Conservation (phyloP, 371 early-diverging fungal genomes). For the Entomophthora muscae region DNA sequence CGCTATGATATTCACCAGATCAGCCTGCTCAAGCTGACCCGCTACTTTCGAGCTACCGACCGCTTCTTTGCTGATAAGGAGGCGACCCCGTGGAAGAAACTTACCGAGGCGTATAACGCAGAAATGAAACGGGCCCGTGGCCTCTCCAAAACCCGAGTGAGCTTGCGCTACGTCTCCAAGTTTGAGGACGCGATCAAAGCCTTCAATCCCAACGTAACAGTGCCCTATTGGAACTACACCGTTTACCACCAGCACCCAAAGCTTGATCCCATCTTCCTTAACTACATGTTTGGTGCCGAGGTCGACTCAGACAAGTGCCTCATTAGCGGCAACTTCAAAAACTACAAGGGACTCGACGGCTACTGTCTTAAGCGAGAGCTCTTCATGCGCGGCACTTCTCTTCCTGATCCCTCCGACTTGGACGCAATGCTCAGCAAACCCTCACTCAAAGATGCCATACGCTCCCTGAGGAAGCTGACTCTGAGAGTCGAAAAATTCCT, state of each 20-base stretch:
- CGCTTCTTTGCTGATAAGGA: not conserved
- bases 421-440: not conserved
- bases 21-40: not conserved
- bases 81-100: not conserved
- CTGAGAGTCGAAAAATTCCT: not conserved
- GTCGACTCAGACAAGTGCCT: not conserved
- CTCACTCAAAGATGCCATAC: not conserved
- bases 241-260: not conserved
- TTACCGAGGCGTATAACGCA: not conserved
- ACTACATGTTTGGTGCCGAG: not conserved
- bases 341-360: not conserved
- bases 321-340: not conserved
- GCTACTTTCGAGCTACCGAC: not conserved
- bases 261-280: not conserved
- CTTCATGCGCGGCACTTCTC: not conserved
- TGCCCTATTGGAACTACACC: not conserved
- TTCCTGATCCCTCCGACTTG: not conserved
- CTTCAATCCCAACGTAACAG: not conserved
- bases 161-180: not conserved
- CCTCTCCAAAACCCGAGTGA: not conserved
- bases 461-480: not conserved
- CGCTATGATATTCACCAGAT: not conserved
- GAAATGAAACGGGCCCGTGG: not conserved
- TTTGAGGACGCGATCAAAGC: not conserved
- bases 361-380: not conserved